Evolutionary conservation across 441 rosid species (phyloP).

Genomic region (Metrosideros polymorpha): DNA sequence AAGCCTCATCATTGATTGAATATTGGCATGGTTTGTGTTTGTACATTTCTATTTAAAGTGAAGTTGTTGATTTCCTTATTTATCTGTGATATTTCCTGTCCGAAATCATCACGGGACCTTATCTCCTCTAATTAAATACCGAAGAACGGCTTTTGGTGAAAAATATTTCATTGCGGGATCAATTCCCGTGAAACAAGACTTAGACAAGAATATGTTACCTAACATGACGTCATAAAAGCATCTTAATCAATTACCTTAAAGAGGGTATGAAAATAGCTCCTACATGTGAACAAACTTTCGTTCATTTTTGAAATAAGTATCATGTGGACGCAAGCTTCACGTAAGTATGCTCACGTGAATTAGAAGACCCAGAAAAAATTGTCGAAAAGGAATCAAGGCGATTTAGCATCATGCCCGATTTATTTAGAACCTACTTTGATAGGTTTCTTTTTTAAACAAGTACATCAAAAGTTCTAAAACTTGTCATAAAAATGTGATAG

Average conservation of each 20-base stretch:
- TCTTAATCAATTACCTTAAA: not conserved
- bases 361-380: not conserved
- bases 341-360: not conserved
- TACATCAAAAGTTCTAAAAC: not conserved
- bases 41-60: no score
- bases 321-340: not conserved
- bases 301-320: not conserved
- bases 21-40: no score
- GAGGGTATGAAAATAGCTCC: not conserved
- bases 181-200: no score
- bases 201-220: not conserved
- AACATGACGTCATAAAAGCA: not conserved
- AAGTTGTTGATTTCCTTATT: no score
- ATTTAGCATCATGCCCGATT: not conserved
- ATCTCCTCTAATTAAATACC: no score
- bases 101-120: no score
- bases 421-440: not conserved
- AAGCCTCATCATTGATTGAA: no score
- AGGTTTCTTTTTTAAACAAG: not conserved
- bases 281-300: not conserved
- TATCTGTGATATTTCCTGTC: no score
- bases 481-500: rapidly evolving
- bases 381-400: not conserved
- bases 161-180: no score
- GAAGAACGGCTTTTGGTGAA: no score